Base-by-base conservation (phyloP, 2,329 filamentous ascomycete genomes). In the Trichoderma gracile region DNA sequence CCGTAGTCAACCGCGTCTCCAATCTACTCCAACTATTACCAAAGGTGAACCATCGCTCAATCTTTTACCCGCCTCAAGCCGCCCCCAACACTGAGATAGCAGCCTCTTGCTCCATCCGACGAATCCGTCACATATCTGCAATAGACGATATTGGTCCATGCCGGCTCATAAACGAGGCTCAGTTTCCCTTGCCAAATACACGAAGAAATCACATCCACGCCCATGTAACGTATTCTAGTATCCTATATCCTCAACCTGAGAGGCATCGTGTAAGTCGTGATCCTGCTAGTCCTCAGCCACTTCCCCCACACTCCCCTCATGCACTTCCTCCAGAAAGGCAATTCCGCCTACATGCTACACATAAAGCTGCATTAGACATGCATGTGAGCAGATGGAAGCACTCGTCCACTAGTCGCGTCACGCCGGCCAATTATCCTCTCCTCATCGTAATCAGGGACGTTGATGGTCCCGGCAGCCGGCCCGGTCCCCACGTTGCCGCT, bases 41-140 rank as follows among this genome's bases (percentile, higher is more conserved):
- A 60, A 23, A 21, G 15, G 7, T 17, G 6, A 23, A 47, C 30
- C 21, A 47, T 40, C 59, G 59, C 53, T 42, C 46, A 46, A 54
- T 62, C 49, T 54, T 45, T 62, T 62, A 62, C 19, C 59, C 59
- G 59, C 25, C 10, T 0, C n/a, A 33, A 15, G 15, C n/a, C n/a
- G 10, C 14, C 2, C 0, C 7, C 42, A 6, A 33, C 33, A 19
- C 17, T 33, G 30, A 33, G 6, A 19, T 42, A 21, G 23, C 21
- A 27, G 14, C 54, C 19, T 57, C 45, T 27, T 15, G 0, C 21
- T 38, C 45, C 21, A 19, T 43, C 38, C 21, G 15, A 45, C 17
- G 42, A 47, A 23, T 33, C 40, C 5, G 45, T 53, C 23, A n/a
- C 27, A 38, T 59, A 30, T 49, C 53, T 12, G 12, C 30, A 47